phyloP scores from a whole-genome alignment of 148 eudicot genomes.

The Camellia lanceoleosa region DNA sequence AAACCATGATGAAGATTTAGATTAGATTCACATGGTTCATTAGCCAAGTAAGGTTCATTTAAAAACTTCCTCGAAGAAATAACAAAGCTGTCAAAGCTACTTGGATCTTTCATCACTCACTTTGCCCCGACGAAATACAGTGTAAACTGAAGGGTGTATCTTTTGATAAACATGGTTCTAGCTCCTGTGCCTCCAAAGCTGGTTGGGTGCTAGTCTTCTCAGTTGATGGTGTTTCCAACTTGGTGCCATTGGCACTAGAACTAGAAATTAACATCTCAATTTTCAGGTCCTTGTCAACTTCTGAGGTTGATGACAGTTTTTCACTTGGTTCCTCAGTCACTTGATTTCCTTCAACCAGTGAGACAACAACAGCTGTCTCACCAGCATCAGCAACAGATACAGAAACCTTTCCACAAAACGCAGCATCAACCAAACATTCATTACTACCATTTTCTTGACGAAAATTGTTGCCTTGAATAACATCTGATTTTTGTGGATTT shows the following conservation, averaged over 20 bases:
- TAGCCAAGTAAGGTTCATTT: constrained; percentile 20
- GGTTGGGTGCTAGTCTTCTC: constrained; percentile 23
- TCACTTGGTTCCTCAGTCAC: constrained; percentile 28
- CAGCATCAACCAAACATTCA: constrained; percentile 35
- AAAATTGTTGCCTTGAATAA: constrained; percentile 27
- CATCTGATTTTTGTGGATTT: constrained; percentile 34
- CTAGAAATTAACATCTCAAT: constrained; percentile 23
- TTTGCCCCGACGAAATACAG: constrained; percentile 7
- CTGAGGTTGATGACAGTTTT: constrained; percentile 24
- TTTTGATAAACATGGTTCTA: constrained; percentile 18
- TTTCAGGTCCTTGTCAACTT: constrained; percentile 18
- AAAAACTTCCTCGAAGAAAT: constrained; percentile 25
- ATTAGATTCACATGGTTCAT: constrained; percentile 34
- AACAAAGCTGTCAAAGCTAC: constrained; percentile 9
- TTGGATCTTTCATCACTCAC: constrained; percentile 18
- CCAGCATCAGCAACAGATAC: constrained; percentile 92
- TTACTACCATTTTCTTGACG: constrained; percentile 23
- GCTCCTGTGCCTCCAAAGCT: constrained; percentile 22
- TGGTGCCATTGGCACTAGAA: constrained; percentile 25
- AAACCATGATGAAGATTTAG: constrained; percentile 31
- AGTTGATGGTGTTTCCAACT: constrained; percentile 25
- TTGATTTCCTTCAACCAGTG: constrained; percentile 51
- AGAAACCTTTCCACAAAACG: constrained; percentile 63
- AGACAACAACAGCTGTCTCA: constrained; percentile 92
- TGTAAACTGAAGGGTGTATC: constrained; percentile 19